Evolutionary conservation across 2,329 filamentous ascomycete species (phyloP).

Genomic region (Penicillium sp.): DNA sequence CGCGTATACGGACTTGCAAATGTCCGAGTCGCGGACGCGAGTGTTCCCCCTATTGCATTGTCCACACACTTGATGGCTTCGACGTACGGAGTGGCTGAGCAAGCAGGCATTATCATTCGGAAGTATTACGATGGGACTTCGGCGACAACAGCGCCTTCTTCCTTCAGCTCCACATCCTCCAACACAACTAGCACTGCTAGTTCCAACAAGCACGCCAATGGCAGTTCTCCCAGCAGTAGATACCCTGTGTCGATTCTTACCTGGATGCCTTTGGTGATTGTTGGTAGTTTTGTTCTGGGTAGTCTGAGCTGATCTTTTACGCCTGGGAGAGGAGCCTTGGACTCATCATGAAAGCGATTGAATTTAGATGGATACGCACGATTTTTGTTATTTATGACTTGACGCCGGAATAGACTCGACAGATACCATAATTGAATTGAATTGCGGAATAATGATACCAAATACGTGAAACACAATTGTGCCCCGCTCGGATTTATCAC

Average conservation of each 20-base stretch:
- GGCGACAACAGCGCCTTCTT: neutral
- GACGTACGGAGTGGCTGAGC: conserved; percentile 44
- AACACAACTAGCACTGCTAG: neutral
- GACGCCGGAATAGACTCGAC: neutral
- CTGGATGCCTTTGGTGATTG: neutral
- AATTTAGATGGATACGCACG: neutral
- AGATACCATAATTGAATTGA: neutral
- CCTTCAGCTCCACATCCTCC: neutral
- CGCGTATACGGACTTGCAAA: conserved; percentile 40
- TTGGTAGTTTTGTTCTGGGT: neutral
- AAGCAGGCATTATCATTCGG: conserved; percentile 38
- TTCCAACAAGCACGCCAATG: neutral
- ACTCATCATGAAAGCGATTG: neutral
- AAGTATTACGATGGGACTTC: conserved; percentile 20
- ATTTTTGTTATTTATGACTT: neutral
- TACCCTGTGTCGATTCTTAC: neutral
- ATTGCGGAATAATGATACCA: neutral
- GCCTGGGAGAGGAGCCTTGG: neutral
- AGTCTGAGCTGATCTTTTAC: neutral
- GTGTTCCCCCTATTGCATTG: conserved; percentile 37
- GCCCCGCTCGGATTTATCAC: too few species aligned
- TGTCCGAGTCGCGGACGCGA: conserved; percentile 40
- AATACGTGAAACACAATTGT: too few species aligned
- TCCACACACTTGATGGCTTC: conserved; percentile 44
- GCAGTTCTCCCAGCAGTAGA: neutral